Conservation (phyloP, 495 filamentous ascomycete genomes). For the Gamarada debralockiae region DNA sequence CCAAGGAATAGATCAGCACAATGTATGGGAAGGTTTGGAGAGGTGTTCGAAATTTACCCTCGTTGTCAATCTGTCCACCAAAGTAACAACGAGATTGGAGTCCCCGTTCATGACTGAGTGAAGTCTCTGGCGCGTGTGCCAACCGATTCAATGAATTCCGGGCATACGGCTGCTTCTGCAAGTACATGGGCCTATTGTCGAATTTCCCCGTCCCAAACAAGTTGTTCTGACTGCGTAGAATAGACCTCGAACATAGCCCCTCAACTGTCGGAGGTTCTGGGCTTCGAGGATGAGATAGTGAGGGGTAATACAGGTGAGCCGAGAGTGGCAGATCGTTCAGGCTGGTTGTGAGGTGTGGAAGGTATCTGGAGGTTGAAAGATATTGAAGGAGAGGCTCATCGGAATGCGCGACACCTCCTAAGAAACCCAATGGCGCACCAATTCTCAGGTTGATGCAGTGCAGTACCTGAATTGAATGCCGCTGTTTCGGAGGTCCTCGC, state of each 20-base stretch:
- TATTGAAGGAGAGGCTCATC: too few relatives aligned
- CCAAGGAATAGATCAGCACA: conserved; percentile 14
- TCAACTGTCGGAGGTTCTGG: neutral
- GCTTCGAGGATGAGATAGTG: too few relatives aligned
- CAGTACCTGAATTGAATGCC: too few relatives aligned
- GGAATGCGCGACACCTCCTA: too few relatives aligned
- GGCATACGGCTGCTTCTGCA: conserved; percentile 16
- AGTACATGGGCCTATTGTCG: conserved; percentile 3
- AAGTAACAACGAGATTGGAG: conserved; percentile 56
- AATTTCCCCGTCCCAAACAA: neutral
- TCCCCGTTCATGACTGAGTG: conserved; percentile 52
- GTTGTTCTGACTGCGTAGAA: neutral
- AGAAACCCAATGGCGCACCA: too few relatives aligned
- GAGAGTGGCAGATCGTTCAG: too few relatives aligned
- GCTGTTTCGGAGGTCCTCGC: too few relatives aligned
- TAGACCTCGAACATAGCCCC: conserved; percentile 5
- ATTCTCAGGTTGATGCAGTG: too few relatives aligned
- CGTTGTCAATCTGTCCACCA: conserved; percentile 60
- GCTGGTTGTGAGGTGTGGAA: too few relatives aligned
- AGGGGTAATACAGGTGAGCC: too few relatives aligned
- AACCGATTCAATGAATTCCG: conserved; percentile 14
- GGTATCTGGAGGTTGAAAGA: too few relatives aligned
- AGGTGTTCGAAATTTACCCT: conserved; percentile 41
- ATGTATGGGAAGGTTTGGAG: neutral
- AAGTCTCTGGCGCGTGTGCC: conserved; percentile 4